Base-by-base conservation (phyloP, 2,329 filamentous ascomycete genomes). In the Ophiostoma himal-ulmi region DNA sequence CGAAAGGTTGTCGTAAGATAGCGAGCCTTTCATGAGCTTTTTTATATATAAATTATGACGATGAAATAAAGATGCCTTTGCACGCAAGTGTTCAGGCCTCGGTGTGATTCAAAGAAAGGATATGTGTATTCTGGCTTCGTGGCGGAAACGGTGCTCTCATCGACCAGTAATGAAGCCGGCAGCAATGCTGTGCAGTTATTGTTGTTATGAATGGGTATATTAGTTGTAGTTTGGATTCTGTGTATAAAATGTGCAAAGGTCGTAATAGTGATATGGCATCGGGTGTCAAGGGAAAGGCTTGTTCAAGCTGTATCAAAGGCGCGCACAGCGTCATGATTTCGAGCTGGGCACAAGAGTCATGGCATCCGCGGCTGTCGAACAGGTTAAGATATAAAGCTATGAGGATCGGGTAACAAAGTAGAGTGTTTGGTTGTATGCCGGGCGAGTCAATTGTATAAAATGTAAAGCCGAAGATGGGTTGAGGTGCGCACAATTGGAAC, bases 281-380 rank as follows among this genome's bases (percentile, higher is more conserved):
- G 36, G 7, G 7, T 65, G 36, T 22, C 37, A 10, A 54, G 37
- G 69, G 69, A 54, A 71, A 70, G 73, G 71, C 75, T 73, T 74
- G 75, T 72, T 76, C 69, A 74, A 76, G 74, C 75, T 75, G 75
- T 74, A 73, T 74, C 74, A 78, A 78, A 78, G 76, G 76, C 79
- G 77, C 78, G 75, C 78, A 77, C 77, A 77, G 78, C 79, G 79
- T 82, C 81, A 82, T 82, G 76, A 79, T 82, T 79, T 78, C 78
- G 76, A 77, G 74, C 72, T 74, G 73, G 75, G 75, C 72, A 75
- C 75, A 74, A 76, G 75, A 74, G 75, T 76, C 77, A 80, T 79
- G 73, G 76, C 77, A 65, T 39, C 34, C 57, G 57, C 8, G 8
- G 20, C 22, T 17, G 57, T 17, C 14, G 57, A 14, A 5, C 57